Conservation (phyloP, 1,139 yeast genomes). For the Wickerhamomyces sp. region DNA sequence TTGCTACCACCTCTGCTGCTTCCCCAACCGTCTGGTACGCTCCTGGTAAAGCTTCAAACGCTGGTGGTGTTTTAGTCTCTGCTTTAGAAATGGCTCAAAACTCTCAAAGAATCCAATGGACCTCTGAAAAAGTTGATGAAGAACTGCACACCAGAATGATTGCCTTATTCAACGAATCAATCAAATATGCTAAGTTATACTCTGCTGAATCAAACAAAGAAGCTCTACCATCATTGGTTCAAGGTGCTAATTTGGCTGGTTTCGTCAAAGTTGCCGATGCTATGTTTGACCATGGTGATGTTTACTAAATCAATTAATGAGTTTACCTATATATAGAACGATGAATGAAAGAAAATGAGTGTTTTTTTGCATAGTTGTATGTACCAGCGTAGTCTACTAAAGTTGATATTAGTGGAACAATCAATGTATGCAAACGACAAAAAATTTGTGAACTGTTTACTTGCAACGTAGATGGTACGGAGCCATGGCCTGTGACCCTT, state of each 20-base stretch:
- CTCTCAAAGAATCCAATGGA: slow-evolving; percentile 90
- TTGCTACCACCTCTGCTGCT: slow-evolving; percentile 37
- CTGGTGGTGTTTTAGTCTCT: slow-evolving; percentile 99
- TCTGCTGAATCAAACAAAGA: slow-evolving; percentile 60
- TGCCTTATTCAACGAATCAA: slow-evolving; percentile 89
- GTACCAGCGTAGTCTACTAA: too few relatives aligned
- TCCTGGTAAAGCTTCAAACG: slow-evolving; percentile 98
- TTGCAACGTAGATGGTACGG: background rate
- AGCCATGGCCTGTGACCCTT: background rate
- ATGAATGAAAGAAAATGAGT: background rate
- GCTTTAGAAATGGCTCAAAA: slow-evolving; percentile 99
- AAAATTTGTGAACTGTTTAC: too few relatives aligned
- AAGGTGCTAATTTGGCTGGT: slow-evolving; percentile 99
- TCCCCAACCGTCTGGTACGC: slow-evolving; percentile 85
- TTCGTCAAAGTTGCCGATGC: slow-evolving; percentile 98
- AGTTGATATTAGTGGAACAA: too few relatives aligned
- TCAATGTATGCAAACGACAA: too few relatives aligned
- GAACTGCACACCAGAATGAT: slow-evolving; percentile 90
- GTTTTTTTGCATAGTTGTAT: background rate
- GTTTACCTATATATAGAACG: background rate
- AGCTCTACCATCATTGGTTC: slow-evolving; percentile 85
- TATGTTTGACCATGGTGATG: slow-evolving; percentile 97
- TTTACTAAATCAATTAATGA: slow-evolving; percentile 33
- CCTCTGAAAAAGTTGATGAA: slow-evolving; percentile 81
- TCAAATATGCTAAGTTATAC: slow-evolving; percentile 79